These are phyloP conservation scores for Penicillium sclerotigenum DNA, from an alignment of 2,329 filamentous ascomycete genomes.

Conservation along the genomic window DNA sequence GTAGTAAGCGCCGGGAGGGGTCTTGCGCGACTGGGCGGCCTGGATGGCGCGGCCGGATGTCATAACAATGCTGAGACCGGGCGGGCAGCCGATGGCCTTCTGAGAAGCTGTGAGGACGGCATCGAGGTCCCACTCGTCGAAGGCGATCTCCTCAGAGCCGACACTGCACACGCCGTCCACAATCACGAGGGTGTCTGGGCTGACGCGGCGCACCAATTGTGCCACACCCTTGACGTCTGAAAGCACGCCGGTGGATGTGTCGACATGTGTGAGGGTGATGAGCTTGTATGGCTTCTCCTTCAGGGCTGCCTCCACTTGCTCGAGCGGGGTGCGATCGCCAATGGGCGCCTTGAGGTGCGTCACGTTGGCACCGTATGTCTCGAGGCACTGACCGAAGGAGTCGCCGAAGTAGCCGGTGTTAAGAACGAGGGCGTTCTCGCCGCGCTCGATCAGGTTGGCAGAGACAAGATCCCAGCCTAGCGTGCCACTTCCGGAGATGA, in stretches of 20 bases:
- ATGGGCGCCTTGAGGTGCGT: conserved; percentile 88
- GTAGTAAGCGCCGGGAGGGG: conserved; percentile 83
- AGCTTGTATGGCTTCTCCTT: conserved; percentile 91
- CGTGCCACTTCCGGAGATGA: conserved; percentile 91
- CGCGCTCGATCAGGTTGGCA: conserved; percentile 85
- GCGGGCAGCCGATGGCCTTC: conserved; percentile 94
- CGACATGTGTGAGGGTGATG: conserved; percentile 92
- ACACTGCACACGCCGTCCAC: conserved; percentile 98
- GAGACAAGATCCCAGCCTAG: conserved; percentile 95
- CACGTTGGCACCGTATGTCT: conserved; percentile 83
- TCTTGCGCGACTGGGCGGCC: conserved; percentile 74
- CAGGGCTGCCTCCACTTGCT: conserved; percentile 83
- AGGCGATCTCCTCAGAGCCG: conserved; percentile 90
- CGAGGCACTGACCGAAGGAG: conserved; percentile 87
- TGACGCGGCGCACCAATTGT: conserved; percentile 78
- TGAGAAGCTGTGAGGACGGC: conserved; percentile 91
- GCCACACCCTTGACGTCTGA: conserved; percentile 84
- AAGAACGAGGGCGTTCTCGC: conserved; percentile 86
- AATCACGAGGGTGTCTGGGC: conserved; percentile 84
- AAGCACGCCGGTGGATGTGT: conserved; percentile 93
- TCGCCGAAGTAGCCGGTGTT: conserved; percentile 98
- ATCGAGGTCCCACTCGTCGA: conserved; percentile 92
- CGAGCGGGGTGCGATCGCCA: conserved; percentile 79
- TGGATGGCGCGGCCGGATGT: conserved; percentile 85
- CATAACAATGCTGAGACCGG: conserved; percentile 91